Evolutionary conservation across 2,329 filamentous ascomycete species (phyloP), one percentile per base, ranked within the genome.

Genomic region (Domatiomyces globalis): DNA sequence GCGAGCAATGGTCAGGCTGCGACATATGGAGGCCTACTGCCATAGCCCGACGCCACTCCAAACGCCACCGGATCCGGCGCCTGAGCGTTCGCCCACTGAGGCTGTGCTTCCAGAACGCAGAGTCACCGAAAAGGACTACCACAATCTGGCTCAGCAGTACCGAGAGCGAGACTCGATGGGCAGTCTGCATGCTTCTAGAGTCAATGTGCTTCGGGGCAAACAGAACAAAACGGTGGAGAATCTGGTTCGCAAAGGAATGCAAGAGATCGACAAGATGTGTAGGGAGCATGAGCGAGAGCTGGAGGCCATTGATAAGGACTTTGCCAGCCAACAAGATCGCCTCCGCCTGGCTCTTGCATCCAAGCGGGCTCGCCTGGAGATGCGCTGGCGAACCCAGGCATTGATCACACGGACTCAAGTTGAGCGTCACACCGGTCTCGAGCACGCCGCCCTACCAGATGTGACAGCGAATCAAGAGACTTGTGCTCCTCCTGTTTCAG

Each of bases 11-110:
- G 69, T 66, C 8, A 67, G 70, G 48, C 70, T 73, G 48, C 70
- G 69, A 49, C 65, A 73, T 48, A 73, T 73, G 70, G 70, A 73
- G 59, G 68, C 67, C 19, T 73, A 71, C 58, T 68, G 71, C 50
- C 65, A 61, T 50, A 71, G 65, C 47, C 61, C 66, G 2, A 69
- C 66, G 51, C 66, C 66, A 10, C 67, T 66, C 8, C 54, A 60
- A 18, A 65, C 64, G 5, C 61, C 63, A 57, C 20, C 56, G 51
- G 54, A 22, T 57, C 59, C 45, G 56, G 60, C 9, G n/a, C 56
- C 55, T n/a, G 44, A 44, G 5, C 54, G 55, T 9, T 55, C 57
- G 2, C 55, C 63, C 12, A 51, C 44, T 12, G 53, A 51, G 9
- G 52, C 54, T 2, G n/a, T 25, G n/a, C 25, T 58, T 4, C 57